Base-by-base conservation (phyloP, 331 rosid species). In the Pyrus hybrid region DNA sequence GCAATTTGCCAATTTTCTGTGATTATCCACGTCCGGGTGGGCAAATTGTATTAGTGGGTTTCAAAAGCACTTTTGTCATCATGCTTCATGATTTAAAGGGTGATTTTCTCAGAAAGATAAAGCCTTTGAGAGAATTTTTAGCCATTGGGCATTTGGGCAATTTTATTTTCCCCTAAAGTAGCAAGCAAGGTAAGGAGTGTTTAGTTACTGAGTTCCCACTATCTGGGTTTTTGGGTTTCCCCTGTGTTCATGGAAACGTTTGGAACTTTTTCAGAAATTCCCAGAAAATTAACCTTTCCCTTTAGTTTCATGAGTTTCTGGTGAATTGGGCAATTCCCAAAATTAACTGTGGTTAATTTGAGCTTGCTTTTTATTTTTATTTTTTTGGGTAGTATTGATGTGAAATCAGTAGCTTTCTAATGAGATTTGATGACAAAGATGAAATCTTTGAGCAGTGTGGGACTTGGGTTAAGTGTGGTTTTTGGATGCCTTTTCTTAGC, bases 361-460 rank as follows among this genome's bases (percentile, higher is more conserved):
- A 74, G 68, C 72, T 68, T 68, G 8, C 11, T 68, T 26, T 43
- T 67, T 37, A 37, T 37, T 37, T 35, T 37, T 8, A 2, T 9
- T 11, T 11, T 41, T 41, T 41, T 41, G 47, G 47, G 68, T 18
- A 58, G 23, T 33, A 1, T 45, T 69, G 30, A 63, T 29, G 16
- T 58, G 41, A 82, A 64, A 29, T 76, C 13, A 49, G 81, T 68
- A 68, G 70, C 35, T 79, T 73, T 83, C 79, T 69, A 68, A 85
- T 93, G 91, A 84, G 85, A 85, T 86, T 85, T 87, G 72, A 74
- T 72, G 80, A 32, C 14, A 84, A 91, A 69, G 87, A 94, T 94
- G 99, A 92, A 90, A 87, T 92, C 90, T 68, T 86, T 94, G 88
- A 94, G 97, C 82, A 88, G 92, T 86, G 90, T 94, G 84, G 99